phyloP scores from a whole-genome alignment of 2,329 filamentous ascomycete genomes.

The Peltaster fructicola region DNA sequence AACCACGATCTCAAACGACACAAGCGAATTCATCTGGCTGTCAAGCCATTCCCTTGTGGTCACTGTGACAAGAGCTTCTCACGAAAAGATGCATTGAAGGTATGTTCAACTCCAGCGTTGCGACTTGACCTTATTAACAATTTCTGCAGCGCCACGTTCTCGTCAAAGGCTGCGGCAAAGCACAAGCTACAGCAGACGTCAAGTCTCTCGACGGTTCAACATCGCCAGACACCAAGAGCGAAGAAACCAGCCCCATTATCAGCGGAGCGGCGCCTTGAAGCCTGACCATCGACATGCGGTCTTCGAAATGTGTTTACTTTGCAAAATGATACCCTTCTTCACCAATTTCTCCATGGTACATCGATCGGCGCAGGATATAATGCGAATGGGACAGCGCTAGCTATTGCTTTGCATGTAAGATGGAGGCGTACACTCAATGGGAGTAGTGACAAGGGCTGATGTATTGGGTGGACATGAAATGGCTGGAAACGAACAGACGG shows the following conservation, averaged over 20 bases:
- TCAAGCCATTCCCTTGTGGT: conserved; percentile 86
- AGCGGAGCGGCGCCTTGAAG: too few species aligned
- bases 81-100: conserved; percentile 91
- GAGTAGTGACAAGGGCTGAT: too few species aligned
- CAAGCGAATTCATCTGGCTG: conserved; percentile 82
- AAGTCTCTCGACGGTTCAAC: conserved; percentile 20
- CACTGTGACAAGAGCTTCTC: conserved; percentile 95
- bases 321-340: conserved; percentile 10
- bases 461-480: too few species aligned
- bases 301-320: too few species aligned
- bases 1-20: conserved; percentile 95
- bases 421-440: too few species aligned
- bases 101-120: conserved; percentile 28
- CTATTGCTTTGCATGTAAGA: too few species aligned
- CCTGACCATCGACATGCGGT: too few species aligned
- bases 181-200: conserved; percentile 15
- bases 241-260: conserved; percentile 16
- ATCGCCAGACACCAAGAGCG: conserved; percentile 18
- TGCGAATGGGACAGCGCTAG: too few species aligned
- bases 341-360: too few species aligned
- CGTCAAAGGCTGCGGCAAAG: conserved; percentile 49
- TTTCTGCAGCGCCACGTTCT: conserved; percentile 42
- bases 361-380: too few species aligned
- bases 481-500: too few species aligned
- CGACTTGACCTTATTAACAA: conserved; percentile 9